Conservation (phyloP, 441 rosid species). For the Arabidopsis lyrata region DNA sequence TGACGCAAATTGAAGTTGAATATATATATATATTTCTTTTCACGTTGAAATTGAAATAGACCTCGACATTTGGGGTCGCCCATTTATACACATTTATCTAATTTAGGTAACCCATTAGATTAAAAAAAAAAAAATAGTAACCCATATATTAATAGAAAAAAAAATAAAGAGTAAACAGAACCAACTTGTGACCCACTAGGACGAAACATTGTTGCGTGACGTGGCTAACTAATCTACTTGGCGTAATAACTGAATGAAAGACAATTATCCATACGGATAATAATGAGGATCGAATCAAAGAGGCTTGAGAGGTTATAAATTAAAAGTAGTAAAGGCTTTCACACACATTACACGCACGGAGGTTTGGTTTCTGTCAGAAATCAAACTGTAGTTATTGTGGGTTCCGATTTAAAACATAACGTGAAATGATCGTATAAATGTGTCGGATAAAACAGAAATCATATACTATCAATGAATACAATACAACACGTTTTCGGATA, state of each 20-base stretch:
- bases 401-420: conserved; percentile 8
- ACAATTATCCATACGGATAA: conserved; percentile 35
- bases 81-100: conserved; percentile 19
- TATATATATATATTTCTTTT: conserved; percentile 7
- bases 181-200: conserved; percentile 25
- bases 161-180: neutral
- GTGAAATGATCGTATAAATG: neutral
- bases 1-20: conserved; percentile 4
- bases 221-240: conserved; percentile 43
- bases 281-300: conserved; percentile 13
- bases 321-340: neutral
- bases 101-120: conserved; percentile 9
- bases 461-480: too few relatives aligned
- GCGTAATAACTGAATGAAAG: conserved; percentile 14
- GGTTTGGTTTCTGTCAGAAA: conserved; percentile 20
- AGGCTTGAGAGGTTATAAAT: neutral
- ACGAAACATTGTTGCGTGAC: conserved; percentile 26
- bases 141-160: neutral
- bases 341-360: conserved; percentile 8
- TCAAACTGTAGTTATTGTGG: conserved; percentile 3
- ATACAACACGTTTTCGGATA: neutral
- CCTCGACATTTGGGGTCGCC: conserved; percentile 11
- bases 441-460: neutral
- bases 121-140: too few relatives aligned
- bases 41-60: conserved; percentile 7